phyloP scores from a whole-genome alignment of 768 basidiomycete species.

The Suillus lakei region DNA sequence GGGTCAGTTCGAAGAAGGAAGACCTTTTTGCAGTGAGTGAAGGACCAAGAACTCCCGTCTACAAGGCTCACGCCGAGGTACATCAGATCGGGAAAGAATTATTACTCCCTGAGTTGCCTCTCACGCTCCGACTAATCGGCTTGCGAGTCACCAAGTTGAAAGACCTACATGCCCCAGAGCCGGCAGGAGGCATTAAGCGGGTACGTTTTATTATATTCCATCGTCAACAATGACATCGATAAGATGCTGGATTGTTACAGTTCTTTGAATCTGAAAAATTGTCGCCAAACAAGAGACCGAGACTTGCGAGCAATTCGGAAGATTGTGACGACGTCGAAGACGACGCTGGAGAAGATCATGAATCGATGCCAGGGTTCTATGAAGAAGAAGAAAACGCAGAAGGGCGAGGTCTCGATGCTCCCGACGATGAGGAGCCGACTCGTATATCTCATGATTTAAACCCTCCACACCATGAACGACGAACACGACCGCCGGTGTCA shows the following conservation, averaged over 20 bases:
- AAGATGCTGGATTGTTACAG: slow-evolving; percentile 35
- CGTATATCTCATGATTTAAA: slow-evolving; percentile 17
- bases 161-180: slow-evolving; percentile 62
- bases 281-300: slow-evolving; percentile 47
- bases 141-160: slow-evolving; percentile 88
- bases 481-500: slow-evolving; percentile 28
- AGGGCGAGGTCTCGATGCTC: slow-evolving; percentile 12
- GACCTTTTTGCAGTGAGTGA: slow-evolving; percentile 73
- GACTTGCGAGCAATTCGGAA: slow-evolving; percentile 25
- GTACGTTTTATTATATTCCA: slow-evolving; percentile 45
- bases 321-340: slow-evolving; percentile 23
- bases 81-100: slow-evolving; percentile 79
- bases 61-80: neutral
- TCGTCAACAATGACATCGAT: neutral
- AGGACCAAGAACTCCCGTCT: slow-evolving; percentile 12
- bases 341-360: slow-evolving; percentile 32
- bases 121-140: slow-evolving; percentile 85
- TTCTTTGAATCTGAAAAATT: slow-evolving; percentile 56
- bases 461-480: slow-evolving; percentile 16
- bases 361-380: slow-evolving; percentile 57
- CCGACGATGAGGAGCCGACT: slow-evolving; percentile 13
- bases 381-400: slow-evolving; percentile 48
- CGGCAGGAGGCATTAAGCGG: slow-evolving; percentile 68
- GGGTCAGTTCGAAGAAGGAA: slow-evolving; percentile 73
- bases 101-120: slow-evolving; percentile 77